phyloP scores from a whole-genome alignment of 768 basidiomycete genomes.

The Agrocybe pediades region DNA sequence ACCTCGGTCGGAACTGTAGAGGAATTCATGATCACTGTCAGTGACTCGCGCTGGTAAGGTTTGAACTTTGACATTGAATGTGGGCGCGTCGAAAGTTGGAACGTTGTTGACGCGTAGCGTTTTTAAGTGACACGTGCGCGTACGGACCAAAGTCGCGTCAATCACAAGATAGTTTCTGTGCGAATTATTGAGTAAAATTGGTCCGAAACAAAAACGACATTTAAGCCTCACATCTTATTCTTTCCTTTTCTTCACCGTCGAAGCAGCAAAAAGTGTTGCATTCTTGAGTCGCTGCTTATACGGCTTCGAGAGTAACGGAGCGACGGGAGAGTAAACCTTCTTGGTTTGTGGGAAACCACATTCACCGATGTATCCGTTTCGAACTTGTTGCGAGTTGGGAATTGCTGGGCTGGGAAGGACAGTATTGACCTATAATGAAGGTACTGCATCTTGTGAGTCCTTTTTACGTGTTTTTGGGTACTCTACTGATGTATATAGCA shows the following conservation, averaged over 20 bases:
- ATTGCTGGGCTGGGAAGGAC: neutral
- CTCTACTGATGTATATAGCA: too few relatives aligned
- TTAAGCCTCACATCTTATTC: neutral
- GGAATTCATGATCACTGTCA: too few relatives aligned
- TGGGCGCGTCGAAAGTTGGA: too few relatives aligned
- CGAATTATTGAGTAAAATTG: neutral
- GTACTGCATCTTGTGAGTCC: too few relatives aligned
- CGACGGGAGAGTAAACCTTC: neutral
- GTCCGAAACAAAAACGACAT: neutral
- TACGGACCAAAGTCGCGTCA: too few relatives aligned
- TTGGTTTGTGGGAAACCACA: neutral
- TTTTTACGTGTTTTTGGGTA: too few relatives aligned
- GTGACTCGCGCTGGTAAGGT: too few relatives aligned
- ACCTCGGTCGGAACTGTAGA: too few relatives aligned
- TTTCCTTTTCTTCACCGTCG: neutral
- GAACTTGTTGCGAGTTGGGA: neutral
- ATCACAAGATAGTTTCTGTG: neutral
- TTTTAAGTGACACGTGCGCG: too few relatives aligned
- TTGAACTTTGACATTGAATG: too few relatives aligned
- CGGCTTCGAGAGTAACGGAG: neutral
- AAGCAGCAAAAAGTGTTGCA: neutral
- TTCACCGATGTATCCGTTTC: neutral
- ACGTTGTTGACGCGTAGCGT: too few relatives aligned
- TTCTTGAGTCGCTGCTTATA: neutral
- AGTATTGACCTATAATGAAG: neutral